A percentile compares a stretch with the other conserved stretches of the same genome.
phyloP scores from a whole-genome alignment of 2,329 filamentous ascomycete genomes.

The Rhinocladiella mackenziei region DNA sequence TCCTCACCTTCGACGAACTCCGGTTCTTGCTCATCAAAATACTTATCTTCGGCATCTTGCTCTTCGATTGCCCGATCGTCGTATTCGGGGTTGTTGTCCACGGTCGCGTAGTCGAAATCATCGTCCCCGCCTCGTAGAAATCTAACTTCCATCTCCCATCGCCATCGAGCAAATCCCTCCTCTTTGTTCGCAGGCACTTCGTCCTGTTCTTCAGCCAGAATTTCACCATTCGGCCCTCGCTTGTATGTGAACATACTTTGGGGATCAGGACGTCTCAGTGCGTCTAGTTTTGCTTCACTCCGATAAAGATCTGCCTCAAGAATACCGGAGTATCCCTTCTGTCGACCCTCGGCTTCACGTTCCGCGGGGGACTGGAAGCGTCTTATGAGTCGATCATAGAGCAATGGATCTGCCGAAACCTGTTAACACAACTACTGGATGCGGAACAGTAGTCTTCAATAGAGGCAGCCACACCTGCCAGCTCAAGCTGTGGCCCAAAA shows the following conservation, averaged over 20 bases:
- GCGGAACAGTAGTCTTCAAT: background rate
- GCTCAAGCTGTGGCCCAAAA: constrained; percentile 60
- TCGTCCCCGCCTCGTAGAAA: constrained; percentile 71
- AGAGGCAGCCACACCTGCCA: constrained; percentile 50
- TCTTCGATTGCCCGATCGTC: constrained; percentile 62
- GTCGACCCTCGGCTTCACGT: constrained; percentile 54
- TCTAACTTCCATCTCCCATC: constrained; percentile 64
- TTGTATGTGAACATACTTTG: constrained; percentile 49
- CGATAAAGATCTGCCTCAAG: constrained; percentile 73
- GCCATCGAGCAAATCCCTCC: constrained; percentile 67
- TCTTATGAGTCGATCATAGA: constrained; percentile 77
- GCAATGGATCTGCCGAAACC: constrained; percentile 59
- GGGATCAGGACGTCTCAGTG: constrained; percentile 53
- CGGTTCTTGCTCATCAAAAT: constrained; percentile 76
- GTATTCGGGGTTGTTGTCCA: constrained; percentile 69
- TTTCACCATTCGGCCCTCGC: constrained; percentile 52
- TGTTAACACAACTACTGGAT: constrained; percentile 4
- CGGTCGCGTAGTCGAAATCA: constrained; percentile 70
- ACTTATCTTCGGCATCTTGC: constrained; percentile 65
- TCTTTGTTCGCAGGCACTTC: constrained; percentile 57
- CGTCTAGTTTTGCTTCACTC: constrained; percentile 69
- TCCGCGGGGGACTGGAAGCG: constrained; percentile 38
- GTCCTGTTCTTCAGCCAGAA: constrained; percentile 56
- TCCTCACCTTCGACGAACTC: constrained; percentile 51
- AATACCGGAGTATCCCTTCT: constrained; percentile 73